Evolutionary conservation across 2,329 filamentous ascomycete genomes (phyloP), one percentile per base, ranked within the genome.

Genomic region (Bimuria novae-zelandiae): DNA sequence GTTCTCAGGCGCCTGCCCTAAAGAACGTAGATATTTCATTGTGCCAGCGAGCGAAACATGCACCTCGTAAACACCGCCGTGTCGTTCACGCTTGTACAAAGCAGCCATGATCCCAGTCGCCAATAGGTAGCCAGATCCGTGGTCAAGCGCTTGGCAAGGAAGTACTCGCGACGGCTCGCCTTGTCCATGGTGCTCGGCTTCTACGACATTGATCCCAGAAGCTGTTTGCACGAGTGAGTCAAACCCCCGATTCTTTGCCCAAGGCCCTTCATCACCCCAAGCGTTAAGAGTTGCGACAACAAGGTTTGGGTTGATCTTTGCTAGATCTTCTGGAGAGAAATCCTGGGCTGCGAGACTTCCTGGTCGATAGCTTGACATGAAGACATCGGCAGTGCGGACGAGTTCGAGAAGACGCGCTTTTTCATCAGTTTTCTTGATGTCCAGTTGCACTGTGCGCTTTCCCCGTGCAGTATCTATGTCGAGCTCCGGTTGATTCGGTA

Each of bases 101-200:
- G 82, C 82, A 0, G 81, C 78, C 21, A 75, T 68, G 2, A 85
- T 75, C 0, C 83, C 82, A 0, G 80, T 70, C 0, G 82, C 81
- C 0, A 86, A 73, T 17, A 85, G 71, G 49, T 82, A 85, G 0
- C 83, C 83, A 0, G 75, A 75, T 0, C 76, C 80, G 54, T 85
- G 81, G 61, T 86, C 83, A 0, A 85, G 73, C 0, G 79, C 82
- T 64, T 85, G 83, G 49, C 79, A 82, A 0, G 83, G 83, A 27
- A 77, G 69, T 0, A 76, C 68, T 1, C 75, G 74, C 0, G 78
- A 77, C 0, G 69, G 49, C 41, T 78, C 76, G 0, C 73, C 75
- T 0, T 62, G 53, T 2, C 71, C 76, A 19, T 64, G 76, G 40
- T 78, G 75, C 50, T 79, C 73, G 0, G 82, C 82, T 59, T 85